Conservation (phyloP, 257 asterid genomes). For the Ilex aquifolium region DNA sequence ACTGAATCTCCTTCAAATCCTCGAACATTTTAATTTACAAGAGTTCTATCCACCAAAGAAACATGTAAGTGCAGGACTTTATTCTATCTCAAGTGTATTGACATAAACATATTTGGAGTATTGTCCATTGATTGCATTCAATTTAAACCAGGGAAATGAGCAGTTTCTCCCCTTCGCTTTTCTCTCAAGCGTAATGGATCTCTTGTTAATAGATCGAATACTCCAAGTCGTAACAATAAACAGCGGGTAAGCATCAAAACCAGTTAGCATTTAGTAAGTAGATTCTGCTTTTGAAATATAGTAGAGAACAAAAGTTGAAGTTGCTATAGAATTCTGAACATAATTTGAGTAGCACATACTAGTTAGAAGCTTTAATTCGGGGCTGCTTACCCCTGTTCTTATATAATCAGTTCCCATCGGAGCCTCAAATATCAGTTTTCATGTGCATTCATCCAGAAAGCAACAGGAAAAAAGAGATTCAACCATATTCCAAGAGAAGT, state of each 20-base stretch:
- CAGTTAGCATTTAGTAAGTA: not conserved
- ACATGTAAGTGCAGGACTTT: constrained; percentile 28
- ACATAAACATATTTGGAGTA: not conserved
- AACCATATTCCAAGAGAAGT: constrained; percentile 41
- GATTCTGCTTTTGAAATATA: too few relatives aligned
- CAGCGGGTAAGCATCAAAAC: constrained; percentile 39
- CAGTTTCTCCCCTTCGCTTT: constrained; percentile 50
- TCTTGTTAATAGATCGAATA: constrained; percentile 39
- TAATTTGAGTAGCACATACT: not conserved
- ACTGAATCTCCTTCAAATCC: constrained; percentile 34
- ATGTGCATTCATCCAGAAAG: constrained; percentile 25
- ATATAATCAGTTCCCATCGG: constrained; percentile 50
- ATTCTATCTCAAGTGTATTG: constrained; percentile 1
- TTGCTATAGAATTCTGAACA: not conserved
- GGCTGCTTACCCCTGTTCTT: not conserved
- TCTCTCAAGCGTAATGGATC: constrained; percentile 55
- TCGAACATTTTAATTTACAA: constrained; percentile 40
- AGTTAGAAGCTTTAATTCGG: not conserved
- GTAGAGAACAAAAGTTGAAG: not conserved
- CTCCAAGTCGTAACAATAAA: constrained; percentile 30
- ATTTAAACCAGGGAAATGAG: constrained; percentile 40
- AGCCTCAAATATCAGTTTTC: constrained; percentile 38
- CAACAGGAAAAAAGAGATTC: constrained; percentile 33
- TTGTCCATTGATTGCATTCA: not conserved
- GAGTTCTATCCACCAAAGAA: constrained; percentile 45